Conservation (phyloP, 192 early-diverging fungal species). For the Irineochytrium annulatum region DNA sequence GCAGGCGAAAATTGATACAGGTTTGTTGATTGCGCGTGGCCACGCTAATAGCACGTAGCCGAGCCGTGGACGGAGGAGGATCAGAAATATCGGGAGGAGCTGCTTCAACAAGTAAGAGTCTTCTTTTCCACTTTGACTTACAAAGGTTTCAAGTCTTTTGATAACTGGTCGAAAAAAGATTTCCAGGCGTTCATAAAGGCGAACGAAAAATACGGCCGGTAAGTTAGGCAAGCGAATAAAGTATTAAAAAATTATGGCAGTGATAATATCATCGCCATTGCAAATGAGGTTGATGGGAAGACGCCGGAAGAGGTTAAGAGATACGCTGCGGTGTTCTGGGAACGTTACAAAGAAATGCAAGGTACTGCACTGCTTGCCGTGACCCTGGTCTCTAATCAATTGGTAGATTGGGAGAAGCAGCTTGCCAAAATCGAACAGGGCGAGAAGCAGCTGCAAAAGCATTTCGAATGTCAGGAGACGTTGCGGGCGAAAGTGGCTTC, state of each 20-base stretch:
- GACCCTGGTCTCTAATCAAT: background rate
- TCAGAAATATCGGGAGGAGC: slow-evolving; percentile 61
- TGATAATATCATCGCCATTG: slow-evolving; percentile 68
- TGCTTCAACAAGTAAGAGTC: slow-evolving; percentile 21
- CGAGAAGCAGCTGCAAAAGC: slow-evolving; percentile 73
- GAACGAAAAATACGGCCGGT: slow-evolving; percentile 78
- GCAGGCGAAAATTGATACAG: slow-evolving; percentile 78
- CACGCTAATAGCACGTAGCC: slow-evolving; percentile 38
- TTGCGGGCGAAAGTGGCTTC: slow-evolving; percentile 72
- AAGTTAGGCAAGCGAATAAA: slow-evolving; percentile 1
- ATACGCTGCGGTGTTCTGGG: slow-evolving; percentile 87
- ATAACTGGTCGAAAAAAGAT: slow-evolving; percentile 87
- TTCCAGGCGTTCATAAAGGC: slow-evolving; percentile 84
- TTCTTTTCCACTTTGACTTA: no score
- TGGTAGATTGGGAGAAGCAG: slow-evolving; percentile 75
- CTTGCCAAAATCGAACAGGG: slow-evolving; percentile 84
- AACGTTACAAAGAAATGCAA: slow-evolving; percentile 78
- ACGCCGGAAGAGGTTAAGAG: slow-evolving; percentile 75
- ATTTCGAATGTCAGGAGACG: slow-evolving; percentile 77
- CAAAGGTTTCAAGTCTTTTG: slow-evolving; percentile 63
- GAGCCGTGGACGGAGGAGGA: slow-evolving; percentile 91
- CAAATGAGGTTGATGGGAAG: slow-evolving; percentile 89
- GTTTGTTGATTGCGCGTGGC: slow-evolving; percentile 18
- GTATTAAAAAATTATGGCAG: slow-evolving; percentile 29
- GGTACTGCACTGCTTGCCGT: slow-evolving; percentile 33